Conservation (phyloP, 257 asterid species). For the Jaltomata sinuosa region DNA sequence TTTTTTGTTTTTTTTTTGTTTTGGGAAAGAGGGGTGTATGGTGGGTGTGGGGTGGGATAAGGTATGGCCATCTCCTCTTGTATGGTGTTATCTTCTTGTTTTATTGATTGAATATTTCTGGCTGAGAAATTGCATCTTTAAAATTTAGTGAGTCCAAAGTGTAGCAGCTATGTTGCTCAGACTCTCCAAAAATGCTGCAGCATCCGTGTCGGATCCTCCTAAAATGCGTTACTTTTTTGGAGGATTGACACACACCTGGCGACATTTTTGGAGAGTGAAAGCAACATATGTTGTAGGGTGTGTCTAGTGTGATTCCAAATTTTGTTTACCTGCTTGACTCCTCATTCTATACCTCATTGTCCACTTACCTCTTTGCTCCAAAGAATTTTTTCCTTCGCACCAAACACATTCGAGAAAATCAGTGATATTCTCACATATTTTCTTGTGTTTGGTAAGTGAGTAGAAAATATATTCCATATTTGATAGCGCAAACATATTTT, state of each 20-base stretch:
- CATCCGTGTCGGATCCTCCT: neutral
- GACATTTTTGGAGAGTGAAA: neutral
- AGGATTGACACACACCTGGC: neutral
- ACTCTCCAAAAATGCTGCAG: neutral
- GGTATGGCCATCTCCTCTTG: conserved; percentile 1
- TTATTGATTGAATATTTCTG: neutral
- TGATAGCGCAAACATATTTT: neutral
- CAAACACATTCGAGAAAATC: neutral
- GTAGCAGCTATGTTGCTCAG: neutral
- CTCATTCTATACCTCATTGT: neutral
- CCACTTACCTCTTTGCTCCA: neutral
- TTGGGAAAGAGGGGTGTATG: neutral
- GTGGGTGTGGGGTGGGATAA: neutral
- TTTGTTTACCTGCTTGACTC: neutral
- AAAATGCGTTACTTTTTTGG: neutral
- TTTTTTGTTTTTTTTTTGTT: too few species aligned
- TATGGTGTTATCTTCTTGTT: neutral
- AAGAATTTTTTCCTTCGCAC: neutral
- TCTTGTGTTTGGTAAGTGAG: neutral
- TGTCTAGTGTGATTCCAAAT: neutral
- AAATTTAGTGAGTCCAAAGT: neutral
- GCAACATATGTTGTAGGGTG: neutral
- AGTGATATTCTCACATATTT: neutral
- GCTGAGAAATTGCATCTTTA: neutral
- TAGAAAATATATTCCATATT: neutral